Conservation (phyloP, 1,284 basidiomycete species). For the Ceratorhiza oryzae-sativae region DNA sequence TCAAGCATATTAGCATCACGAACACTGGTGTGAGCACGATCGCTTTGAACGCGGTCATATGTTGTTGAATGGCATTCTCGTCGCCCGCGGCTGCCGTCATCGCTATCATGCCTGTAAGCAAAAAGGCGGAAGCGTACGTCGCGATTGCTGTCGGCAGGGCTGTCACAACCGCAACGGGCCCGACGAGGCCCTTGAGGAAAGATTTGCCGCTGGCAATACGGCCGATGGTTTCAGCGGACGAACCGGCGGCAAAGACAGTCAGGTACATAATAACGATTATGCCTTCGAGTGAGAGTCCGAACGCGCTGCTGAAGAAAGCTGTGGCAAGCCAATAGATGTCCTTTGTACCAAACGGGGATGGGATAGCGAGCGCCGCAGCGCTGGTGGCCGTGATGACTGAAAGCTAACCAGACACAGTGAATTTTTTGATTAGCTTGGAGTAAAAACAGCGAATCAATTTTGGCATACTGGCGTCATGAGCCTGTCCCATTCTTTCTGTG, state of each 20-base stretch:
- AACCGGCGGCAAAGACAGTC: constrained; percentile 34
- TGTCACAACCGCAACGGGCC: constrained; percentile 30
- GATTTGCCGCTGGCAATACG: constrained; percentile 24
- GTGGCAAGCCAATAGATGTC: constrained; percentile 31
- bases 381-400: constrained; percentile 33
- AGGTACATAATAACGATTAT: constrained; percentile 37
- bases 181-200: constrained; percentile 15
- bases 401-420: not conserved
- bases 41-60: constrained; percentile 15
- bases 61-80: not conserved
- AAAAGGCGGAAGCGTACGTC: constrained; percentile 34
- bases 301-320: constrained; percentile 24
- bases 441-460: not conserved
- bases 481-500: constrained; percentile 24
- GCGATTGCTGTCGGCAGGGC: constrained; percentile 31
- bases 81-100: constrained; percentile 27
- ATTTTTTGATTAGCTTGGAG: not conserved
- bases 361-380: constrained; percentile 35
- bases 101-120: constrained; percentile 26
- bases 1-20: constrained; percentile 12
- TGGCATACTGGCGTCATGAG: constrained; percentile 17
- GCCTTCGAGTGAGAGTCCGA: constrained; percentile 36
- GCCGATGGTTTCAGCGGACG: constrained; percentile 27
- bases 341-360: constrained; percentile 30
- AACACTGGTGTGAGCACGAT: constrained; percentile 25